Base-by-base conservation (phyloP, 176 grass and related monocot genomes). In the Avena atlantica region DNA sequence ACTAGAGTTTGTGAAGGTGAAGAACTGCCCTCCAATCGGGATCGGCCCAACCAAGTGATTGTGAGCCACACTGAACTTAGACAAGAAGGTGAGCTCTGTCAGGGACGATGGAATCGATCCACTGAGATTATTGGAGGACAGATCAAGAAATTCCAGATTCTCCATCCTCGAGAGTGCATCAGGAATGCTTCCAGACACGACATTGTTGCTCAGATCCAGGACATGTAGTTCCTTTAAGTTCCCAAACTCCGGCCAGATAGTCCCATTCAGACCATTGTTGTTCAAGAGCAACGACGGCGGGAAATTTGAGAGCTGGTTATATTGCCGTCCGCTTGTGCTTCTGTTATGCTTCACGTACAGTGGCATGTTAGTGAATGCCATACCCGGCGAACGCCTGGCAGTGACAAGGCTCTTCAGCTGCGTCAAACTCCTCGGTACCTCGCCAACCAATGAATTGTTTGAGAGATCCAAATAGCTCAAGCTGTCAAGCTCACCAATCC, bases 281-380 rank as follows among this genome's bases (percentile, higher is more conserved):
- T 98, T 98, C 29, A 98, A 83, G 61, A 86, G 88, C 86, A 98
- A 34, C 2, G 96, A 98, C 1, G 93, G 96, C 0, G 93, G 96
- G 68, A 98, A 98, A 78, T 91, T 98, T 4, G 96, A 95, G 51
- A 98, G 87, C 85, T 95, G 93, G 88, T 98, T 98, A 83, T 98
- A 98, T 31, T 98, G 96, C 58, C 93, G 83, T 0, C 93, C 90
- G 14, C 79, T 92, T 79, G 69, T 92, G 85, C 93, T 94, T 66
- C 89, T 82, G 48, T 95, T 98, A 77, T 95, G 93, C 89, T 98
- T 98, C 20, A 98, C 93, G 78, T 95, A 98, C 44, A 98, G 61
- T 6, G 96, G 96, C 86, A 98, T 87, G 53, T 83, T 79, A 12
- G 90, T 93, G 21, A 89, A 94, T 4, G 59, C 76, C 53, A 89